Base-by-base conservation (phyloP, 1,139 yeast species). In the Blastobotrys illinoisensis region DNA sequence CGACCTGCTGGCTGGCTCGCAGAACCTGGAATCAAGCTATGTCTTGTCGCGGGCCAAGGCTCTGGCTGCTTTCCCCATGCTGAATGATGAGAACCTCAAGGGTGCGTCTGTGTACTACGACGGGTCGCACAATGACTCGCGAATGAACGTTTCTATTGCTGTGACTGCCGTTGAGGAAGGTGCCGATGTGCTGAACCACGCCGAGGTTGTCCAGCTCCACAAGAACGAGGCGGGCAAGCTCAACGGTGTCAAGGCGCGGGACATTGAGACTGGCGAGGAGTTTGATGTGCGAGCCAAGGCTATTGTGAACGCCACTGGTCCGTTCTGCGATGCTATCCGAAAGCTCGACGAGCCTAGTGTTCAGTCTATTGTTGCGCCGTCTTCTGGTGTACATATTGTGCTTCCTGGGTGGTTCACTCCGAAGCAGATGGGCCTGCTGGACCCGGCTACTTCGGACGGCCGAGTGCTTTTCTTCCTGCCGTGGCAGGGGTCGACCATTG, bases 401-500 rank as follows among this genome's bases (percentile, higher is more conserved):
- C 79, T 91, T 62, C 98, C 98, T 24, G 96, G 93, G 62, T 90
- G 81, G 78, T 91, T 88, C 74, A 86, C 96, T 70, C 96, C 98
- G 56, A 79, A 81, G 69, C 85, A 85, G 61, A 81, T 89, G 80
- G 98, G 98, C 61, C 78, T 91, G 63, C 79, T 91, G 59, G 97
- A 91, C 71, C 96, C 97, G 50, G 80, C 88, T 51, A 91, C 98
- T 53, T 78, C 95, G 46, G 98, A 91, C 70, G 98, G 98, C 56
- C 85, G 98, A 74, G 98, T 91, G 57, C 88, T 91, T 86, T 91
- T 91, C 76, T 91, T 91, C 75, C 78, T 91, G 71, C 98, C 98
- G 65, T 91, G 98, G 98, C 97, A 90, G 76, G 97, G 97, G 14
- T 88, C 90, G 71, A 96, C 91, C 49, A 79, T 91, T 66, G 97